Conservation (phyloP, 441 rosid genomes). For the Gossypium trilobum region DNA sequence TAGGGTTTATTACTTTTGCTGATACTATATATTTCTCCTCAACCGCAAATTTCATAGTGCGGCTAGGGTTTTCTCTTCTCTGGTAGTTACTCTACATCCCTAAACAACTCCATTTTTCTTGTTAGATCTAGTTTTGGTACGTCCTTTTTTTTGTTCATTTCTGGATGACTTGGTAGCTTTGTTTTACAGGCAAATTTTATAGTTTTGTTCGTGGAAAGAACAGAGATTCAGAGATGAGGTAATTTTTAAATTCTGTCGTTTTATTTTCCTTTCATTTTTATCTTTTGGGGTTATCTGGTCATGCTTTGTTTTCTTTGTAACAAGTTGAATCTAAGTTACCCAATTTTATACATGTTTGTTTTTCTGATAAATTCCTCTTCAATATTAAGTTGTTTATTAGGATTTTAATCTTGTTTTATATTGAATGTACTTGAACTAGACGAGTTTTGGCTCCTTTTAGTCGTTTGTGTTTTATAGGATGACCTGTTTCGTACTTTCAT, state of each 20-base stretch:
- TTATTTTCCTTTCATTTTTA: too few species aligned
- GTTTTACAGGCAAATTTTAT: background rate
- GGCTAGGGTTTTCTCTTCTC: background rate
- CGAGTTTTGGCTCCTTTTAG: background rate
- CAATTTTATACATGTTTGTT: background rate
- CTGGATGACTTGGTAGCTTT: background rate
- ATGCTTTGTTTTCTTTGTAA: background rate
- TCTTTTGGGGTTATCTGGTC: background rate
- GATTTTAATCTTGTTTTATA: background rate
- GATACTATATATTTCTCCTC: background rate
- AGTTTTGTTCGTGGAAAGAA: background rate
- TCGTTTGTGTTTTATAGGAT: background rate
- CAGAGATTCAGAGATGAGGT: slow-evolving; percentile 12
- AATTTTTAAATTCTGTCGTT: background rate
- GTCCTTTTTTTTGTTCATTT: background rate
- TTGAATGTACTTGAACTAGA: background rate
- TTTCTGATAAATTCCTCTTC: background rate
- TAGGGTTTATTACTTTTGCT: background rate
- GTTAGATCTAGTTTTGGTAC: background rate
- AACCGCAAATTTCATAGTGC: background rate
- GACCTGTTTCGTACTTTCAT: background rate
- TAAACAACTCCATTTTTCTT: background rate
- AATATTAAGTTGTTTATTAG: background rate
- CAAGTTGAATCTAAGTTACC: background rate
- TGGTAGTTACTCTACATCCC: background rate